Conservation (phyloP, 148 eudicot species). For the Rhododendron henanense region DNA sequence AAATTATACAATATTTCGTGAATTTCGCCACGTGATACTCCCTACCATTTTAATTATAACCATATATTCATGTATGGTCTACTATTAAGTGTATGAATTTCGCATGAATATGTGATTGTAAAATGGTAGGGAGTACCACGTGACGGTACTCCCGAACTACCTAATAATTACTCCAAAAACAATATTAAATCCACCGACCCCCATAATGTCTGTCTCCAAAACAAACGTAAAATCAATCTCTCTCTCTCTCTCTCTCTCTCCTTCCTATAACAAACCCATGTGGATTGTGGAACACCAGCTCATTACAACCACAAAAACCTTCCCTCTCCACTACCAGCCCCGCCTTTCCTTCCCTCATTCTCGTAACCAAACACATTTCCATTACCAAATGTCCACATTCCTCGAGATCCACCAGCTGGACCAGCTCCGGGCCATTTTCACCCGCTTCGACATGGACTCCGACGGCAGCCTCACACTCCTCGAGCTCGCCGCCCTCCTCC, state of each 20-base stretch:
- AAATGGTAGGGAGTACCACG: too few species aligned
- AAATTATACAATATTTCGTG: too few species aligned
- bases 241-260: background rate
- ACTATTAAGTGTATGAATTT: too few species aligned
- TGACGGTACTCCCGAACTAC: too few species aligned
- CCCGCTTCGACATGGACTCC: conserved; percentile 51
- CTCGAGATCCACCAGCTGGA: conserved; percentile 17
- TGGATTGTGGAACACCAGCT: background rate
- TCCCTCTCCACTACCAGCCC: conserved; percentile 1
- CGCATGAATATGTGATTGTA: too few species aligned
- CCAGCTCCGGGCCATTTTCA: conserved; percentile 35
- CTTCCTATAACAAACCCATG: background rate
- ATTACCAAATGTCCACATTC: background rate
- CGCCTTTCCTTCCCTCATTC: background rate
- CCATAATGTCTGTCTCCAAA: background rate
- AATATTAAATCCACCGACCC: background rate
- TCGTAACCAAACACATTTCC: too few species aligned
- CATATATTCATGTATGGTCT: too few species aligned
- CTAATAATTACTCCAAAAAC: too few species aligned
- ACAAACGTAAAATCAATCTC: background rate
- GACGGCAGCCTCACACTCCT: conserved; percentile 47
- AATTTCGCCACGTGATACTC: too few species aligned
- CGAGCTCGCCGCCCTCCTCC: conserved; percentile 46
- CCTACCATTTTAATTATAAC: too few species aligned
- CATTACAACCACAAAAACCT: background rate